Evolutionary conservation across 306 rosid genomes (phyloP).

Genomic region (Pterocarpus santalinus): DNA sequence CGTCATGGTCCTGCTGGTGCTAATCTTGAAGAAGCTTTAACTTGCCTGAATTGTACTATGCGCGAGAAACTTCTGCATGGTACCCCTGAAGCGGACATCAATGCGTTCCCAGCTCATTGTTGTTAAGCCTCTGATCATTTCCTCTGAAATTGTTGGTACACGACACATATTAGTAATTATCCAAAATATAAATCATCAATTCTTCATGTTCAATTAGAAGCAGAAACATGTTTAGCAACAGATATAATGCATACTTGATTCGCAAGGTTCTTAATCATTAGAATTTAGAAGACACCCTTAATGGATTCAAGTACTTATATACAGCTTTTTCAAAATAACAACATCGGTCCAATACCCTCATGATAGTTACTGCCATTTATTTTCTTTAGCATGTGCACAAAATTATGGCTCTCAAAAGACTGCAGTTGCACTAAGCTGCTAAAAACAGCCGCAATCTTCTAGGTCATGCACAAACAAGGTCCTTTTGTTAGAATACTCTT

Average conservation of each 20-base stretch:
- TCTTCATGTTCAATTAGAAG: conserved; percentile 19
- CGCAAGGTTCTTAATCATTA: conserved; percentile 37
- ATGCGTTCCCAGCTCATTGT: conserved; percentile 85
- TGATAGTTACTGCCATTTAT: conserved; percentile 2
- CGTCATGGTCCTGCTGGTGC: neutral
- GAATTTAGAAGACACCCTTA: neutral
- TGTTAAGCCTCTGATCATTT: conserved; percentile 78
- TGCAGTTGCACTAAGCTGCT: neutral
- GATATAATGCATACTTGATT: conserved; percentile 15
- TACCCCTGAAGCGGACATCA: conserved; percentile 79
- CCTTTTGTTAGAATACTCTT: too few relatives aligned
- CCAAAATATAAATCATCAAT: conserved; percentile 24
- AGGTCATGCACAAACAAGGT: too few relatives aligned
- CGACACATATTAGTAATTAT: conserved; percentile 33
- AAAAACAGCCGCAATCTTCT: too few relatives aligned
- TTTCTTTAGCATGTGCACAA: neutral
- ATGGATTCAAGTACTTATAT: neutral
- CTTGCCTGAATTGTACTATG: conserved; percentile 89
- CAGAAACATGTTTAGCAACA: conserved; percentile 35
- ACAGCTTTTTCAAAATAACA: conserved; percentile 10
- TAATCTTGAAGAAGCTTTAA: conserved; percentile 29
- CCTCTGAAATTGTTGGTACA: conserved; percentile 58
- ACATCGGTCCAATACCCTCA: neutral
- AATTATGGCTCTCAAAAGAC: neutral
- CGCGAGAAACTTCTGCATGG: conserved; percentile 71